Base-by-base conservation (phyloP, 306 rosid species). In the Vigna mungo region DNA sequence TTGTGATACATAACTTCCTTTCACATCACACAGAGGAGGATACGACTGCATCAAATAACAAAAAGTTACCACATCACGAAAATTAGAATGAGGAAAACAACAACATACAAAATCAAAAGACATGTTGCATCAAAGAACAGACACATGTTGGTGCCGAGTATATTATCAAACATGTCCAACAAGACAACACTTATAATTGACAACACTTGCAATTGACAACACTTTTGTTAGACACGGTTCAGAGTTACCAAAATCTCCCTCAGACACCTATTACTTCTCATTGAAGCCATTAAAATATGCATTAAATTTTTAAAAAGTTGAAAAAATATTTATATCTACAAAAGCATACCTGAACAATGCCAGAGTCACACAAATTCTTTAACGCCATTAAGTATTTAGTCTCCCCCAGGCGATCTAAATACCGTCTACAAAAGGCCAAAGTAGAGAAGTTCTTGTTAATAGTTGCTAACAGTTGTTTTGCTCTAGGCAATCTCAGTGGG, bases 391-490 rank as follows among this genome's bases (percentile, higher is more conserved):
- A 91, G 84, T 95, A 95, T 80, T 95, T 95, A 12, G 97, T 89
- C 88, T 95, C 98, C 66, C 98, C 98, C 2, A 95, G 60, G 80
- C 97, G 98, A 78, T 95, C 98, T 72, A 94, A 83, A 78, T 94
- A 94, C 47, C 98, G 91, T 79, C 87, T 84, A 82, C 98, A 94
- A 78, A 94, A 94, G 75, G 98, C 98, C 85, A 94, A 71, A 16
- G 98, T 95, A 65, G 97, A 92, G 86, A 95, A 95, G 88, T 95
- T 87, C 86, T 89, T 95, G 87, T 95, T 89, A 47, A 95, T 92
- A 47, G 92, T 87, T 9, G 92, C 97, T 53, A 95, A 74, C 55
- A 95, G 80, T 78, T 92, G 97, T 92, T 95, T 92, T 55, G 97
- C 96, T 80, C 97, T 87, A 14, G 97, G 96, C 88, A 95, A 67